Conservation (phyloP, 2,329 filamentous ascomycete species). For the Botryosphaeria dothidea region DNA sequence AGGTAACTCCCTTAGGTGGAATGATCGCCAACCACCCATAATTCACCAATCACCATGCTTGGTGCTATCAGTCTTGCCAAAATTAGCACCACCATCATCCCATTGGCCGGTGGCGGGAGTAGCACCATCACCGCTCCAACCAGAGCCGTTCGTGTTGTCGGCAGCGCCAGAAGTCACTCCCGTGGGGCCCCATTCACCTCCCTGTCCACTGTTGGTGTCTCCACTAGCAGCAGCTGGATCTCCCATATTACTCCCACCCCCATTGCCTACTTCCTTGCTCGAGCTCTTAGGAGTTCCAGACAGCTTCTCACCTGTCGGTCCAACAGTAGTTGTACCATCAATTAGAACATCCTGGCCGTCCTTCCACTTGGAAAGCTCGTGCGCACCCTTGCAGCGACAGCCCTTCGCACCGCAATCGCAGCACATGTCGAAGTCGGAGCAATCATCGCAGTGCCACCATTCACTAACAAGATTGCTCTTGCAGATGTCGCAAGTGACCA, state of each 20-base stretch:
- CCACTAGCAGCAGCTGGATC: neutral
- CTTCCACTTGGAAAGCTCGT: neutral
- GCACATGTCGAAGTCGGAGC: conserved; percentile 7
- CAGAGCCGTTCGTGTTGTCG: neutral
- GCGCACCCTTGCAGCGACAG: neutral
- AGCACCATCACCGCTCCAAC: neutral
- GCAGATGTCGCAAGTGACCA: neutral
- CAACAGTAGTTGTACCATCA: neutral
- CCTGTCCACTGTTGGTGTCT: neutral
- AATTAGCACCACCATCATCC: too few relatives aligned
- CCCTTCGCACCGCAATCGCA: neutral
- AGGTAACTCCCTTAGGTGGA: too few relatives aligned
- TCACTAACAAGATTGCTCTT: neutral
- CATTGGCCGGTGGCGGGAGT: neutral
- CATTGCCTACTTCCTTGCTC: too few relatives aligned
- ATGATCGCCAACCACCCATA: neutral
- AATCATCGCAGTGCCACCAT: conserved; percentile 3
- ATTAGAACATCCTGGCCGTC: neutral
- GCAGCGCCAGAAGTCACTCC: neutral
- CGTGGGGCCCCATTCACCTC: neutral
- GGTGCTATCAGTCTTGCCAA: neutral
- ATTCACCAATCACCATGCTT: neutral
- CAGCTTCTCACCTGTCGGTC: neutral
- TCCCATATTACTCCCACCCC: too few relatives aligned
- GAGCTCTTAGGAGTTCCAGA: neutral